Conservation (phyloP, 768 basidiomycete genomes). For the Trichaptum fuscoviolaceum region DNA sequence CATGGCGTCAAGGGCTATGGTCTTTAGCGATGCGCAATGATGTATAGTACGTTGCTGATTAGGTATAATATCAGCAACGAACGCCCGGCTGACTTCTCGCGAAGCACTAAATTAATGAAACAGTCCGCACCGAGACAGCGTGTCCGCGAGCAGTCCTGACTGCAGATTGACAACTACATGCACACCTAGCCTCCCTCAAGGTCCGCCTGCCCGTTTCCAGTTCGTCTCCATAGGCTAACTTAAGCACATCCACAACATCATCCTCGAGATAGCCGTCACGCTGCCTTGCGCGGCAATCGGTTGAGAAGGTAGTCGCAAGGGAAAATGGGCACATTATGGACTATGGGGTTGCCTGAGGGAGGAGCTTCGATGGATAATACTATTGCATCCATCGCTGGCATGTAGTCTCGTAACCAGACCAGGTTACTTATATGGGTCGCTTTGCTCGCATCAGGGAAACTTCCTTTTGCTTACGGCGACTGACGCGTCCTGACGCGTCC, state of each 20-base stretch:
- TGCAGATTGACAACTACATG: neutral
- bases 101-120: neutral
- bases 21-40: neutral
- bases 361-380: neutral
- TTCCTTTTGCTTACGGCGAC: too few relatives aligned
- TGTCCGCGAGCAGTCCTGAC: neutral
- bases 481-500: too few relatives aligned
- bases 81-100: neutral
- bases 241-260: neutral
- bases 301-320: neutral
- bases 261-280: neutral
- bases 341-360: neutral
- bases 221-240: neutral
- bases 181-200: neutral
- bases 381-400: neutral
- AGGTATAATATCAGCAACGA: neutral
- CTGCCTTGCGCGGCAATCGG: neutral
- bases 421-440: too few relatives aligned
- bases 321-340: neutral
- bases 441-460: too few relatives aligned
- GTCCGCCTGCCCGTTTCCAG: neutral
- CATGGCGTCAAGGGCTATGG: neutral
- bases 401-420: too few relatives aligned
- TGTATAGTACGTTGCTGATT: neutral
- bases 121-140: conserved; percentile 1